Conservation (phyloP, 768 basidiomycete genomes). For the Naganishia randhawae region DNA sequence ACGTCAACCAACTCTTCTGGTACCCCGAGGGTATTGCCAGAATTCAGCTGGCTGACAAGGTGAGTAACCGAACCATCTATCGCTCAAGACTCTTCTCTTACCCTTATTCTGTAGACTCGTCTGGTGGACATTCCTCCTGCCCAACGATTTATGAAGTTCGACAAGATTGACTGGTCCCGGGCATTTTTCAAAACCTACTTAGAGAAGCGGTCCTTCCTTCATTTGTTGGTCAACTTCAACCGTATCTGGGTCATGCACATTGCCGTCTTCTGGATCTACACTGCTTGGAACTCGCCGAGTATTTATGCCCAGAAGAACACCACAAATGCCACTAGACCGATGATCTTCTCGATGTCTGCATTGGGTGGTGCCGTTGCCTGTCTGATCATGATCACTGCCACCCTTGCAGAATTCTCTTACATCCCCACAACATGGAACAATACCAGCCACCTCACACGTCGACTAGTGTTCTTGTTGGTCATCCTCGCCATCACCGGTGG, state of each 20-base stretch:
- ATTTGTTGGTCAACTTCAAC: slow-evolving; percentile 98
- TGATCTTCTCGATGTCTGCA: slow-evolving; percentile 89
- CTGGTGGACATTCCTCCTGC: slow-evolving; percentile 86
- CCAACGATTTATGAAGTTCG: slow-evolving; percentile 94
- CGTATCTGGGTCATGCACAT: slow-evolving; percentile 98
- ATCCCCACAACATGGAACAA: slow-evolving; percentile 99
- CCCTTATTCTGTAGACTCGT: slow-evolving; percentile 59
- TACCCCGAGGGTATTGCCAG: slow-evolving; percentile 96
- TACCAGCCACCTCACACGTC: slow-evolving; percentile 88
- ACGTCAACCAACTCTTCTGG: slow-evolving; percentile 99
- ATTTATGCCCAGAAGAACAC: slow-evolving; percentile 61
- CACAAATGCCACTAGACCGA: slow-evolving; percentile 62
- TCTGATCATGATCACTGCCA: slow-evolving; percentile 90
- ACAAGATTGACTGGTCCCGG: slow-evolving; percentile 90
- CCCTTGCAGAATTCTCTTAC: slow-evolving; percentile 90
- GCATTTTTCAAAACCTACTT: slow-evolving; percentile 99
- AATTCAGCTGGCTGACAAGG: slow-evolving; percentile 84
- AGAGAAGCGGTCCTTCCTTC: slow-evolving; percentile 93
- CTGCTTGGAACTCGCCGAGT: slow-evolving; percentile 83
- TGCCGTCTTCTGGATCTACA: slow-evolving; percentile 93
- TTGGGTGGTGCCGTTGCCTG: slow-evolving; percentile 95
- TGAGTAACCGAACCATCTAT: slow-evolving; percentile 45
- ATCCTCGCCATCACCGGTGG: slow-evolving; percentile 86
- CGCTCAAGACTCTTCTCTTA: not conserved
- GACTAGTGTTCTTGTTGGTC: slow-evolving; percentile 80